These are phyloP conservation scores for Zhuliangozyma blackwelliae DNA, from an alignment of 1,139 yeast species.

Conservation along the genomic window DNA sequence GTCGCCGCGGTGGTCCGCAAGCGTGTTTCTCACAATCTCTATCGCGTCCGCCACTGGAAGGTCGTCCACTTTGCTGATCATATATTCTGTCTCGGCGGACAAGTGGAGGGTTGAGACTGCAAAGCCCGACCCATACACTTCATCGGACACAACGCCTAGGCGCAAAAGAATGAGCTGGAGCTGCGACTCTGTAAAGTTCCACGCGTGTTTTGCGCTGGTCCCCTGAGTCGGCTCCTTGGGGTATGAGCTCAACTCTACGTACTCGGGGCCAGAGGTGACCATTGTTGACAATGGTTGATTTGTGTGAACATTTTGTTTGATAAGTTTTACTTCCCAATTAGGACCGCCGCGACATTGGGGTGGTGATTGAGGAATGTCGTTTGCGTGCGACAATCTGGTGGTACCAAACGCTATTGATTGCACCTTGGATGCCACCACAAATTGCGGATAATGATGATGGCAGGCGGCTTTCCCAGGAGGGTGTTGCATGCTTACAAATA, in stretches of 20 bases:
- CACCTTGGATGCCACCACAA: too few species aligned
- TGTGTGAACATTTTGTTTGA: too few species aligned
- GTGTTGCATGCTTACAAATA: too few species aligned
- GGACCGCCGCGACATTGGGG: too few species aligned
- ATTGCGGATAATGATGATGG: too few species aligned
- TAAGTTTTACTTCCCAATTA: too few species aligned
- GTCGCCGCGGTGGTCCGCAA: slow-evolving; percentile 40
- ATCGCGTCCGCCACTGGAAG: slow-evolving; percentile 24
- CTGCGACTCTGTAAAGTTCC: slow-evolving; percentile 18
- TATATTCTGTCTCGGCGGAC: slow-evolving; percentile 21
- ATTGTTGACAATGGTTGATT: too few species aligned
- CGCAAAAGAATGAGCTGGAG: slow-evolving; percentile 25
- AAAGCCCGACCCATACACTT: slow-evolving; percentile 14
- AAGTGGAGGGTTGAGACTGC: slow-evolving; percentile 13
- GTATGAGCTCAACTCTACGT: slow-evolving; percentile 6
- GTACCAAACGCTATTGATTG: too few species aligned
- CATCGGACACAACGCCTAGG: slow-evolving; percentile 29
- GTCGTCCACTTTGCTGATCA: slow-evolving; percentile 26
- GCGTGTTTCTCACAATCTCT: slow-evolving; percentile 30
- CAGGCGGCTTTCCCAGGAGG: too few species aligned
- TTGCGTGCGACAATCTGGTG: too few species aligned
- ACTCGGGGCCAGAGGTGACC: too few species aligned
- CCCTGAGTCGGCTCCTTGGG: neutral
- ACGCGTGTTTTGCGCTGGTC: neutral
- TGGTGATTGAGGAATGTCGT: too few species aligned